phyloP scores from a whole-genome alignment of 202 grass and related monocot genomes.

The Musa balbisiana region DNA sequence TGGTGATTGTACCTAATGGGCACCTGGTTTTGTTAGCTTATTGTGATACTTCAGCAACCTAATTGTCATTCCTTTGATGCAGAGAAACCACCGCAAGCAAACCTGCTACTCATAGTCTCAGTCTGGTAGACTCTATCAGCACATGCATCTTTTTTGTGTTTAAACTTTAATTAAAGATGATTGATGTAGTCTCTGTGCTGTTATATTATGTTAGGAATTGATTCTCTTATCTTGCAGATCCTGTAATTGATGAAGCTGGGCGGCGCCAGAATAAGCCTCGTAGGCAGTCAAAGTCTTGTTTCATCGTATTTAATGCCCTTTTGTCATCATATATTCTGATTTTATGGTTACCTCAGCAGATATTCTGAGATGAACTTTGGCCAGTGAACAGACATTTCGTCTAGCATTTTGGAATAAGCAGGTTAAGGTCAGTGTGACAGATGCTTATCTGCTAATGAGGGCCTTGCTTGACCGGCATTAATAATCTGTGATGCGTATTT shows the following conservation, averaged over 20 bases:
- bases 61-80: not conserved
- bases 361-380: slow-evolving; percentile 88
- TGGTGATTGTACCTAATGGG: too few species aligned
- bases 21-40: too few species aligned
- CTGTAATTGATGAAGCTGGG: slow-evolving; percentile 34
- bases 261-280: slow-evolving; percentile 51
- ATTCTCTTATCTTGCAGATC: slow-evolving; percentile 39
- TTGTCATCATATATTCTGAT: slow-evolving; percentile 2
- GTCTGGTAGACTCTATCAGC: not conserved
- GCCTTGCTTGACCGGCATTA: not conserved
- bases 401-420: slow-evolving; percentile 24
- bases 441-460: not conserved
- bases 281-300: slow-evolving; percentile 26
- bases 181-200: not conserved
- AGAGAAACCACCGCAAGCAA: not conserved
- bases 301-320: slow-evolving; percentile 3
- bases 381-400: slow-evolving; percentile 31
- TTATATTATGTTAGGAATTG: not conserved
- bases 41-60: not conserved
- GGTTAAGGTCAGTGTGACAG: slow-evolving; percentile 19
- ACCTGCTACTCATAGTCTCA: not conserved
- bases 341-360: slow-evolving; percentile 35
- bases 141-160: not conserved
- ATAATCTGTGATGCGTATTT: not conserved
- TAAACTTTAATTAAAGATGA: not conserved